Base-by-base conservation (phyloP, 1,284 basidiomycete species). In the Sutorius eximius region DNA sequence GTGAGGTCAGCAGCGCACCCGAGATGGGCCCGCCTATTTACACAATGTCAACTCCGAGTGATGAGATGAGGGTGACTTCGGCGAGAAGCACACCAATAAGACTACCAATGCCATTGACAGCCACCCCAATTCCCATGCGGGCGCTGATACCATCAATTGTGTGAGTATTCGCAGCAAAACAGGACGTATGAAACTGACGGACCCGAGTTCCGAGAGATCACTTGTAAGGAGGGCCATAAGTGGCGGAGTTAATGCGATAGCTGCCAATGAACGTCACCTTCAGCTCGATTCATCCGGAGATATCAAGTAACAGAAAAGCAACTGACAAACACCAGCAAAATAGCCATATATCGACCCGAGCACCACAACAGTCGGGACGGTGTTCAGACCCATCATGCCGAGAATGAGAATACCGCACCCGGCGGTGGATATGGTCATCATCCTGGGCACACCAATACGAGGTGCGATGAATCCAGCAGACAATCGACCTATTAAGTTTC, bases 291-390 rank as follows among this genome's bases (percentile, higher is more conserved):
- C 4, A 2, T 18, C 27, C 15, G 18, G 37, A 13, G 5, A 5
- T 38, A 37, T 12, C 5, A 49, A 51, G 58, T 12, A n/a, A 62
- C 54, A 49, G 8, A 24, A 37, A 34, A 34, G 55, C 13, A 67
- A 37, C 72, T 49, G 34, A 75, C 76, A 71, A 16, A 61, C n/a
- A 16, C 77, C 78, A n/a, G 71, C 61, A 51, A 72, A 73, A 22
- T 77, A 68, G 0, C 79, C 79, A 60, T 66, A 76, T 2, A 53
- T 24, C 5, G 46, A 48, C 5, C 63, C 64, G 15, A 73, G 47
- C 1, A 52, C 45, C 16, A 63, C 60, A 15, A 69, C 58, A 1
- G 66, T 56, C 6, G 57, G 45, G 7, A 59, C 11, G 36, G 33
- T 42, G 20, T 29, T 52, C 30, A 72, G 47, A n/a, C 61, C 61